Evolutionary conservation across 116 monocot genomes (phyloP), one percentile per base, ranked within the genome.

Genomic region (Dioscorea cayenensis): DNA sequence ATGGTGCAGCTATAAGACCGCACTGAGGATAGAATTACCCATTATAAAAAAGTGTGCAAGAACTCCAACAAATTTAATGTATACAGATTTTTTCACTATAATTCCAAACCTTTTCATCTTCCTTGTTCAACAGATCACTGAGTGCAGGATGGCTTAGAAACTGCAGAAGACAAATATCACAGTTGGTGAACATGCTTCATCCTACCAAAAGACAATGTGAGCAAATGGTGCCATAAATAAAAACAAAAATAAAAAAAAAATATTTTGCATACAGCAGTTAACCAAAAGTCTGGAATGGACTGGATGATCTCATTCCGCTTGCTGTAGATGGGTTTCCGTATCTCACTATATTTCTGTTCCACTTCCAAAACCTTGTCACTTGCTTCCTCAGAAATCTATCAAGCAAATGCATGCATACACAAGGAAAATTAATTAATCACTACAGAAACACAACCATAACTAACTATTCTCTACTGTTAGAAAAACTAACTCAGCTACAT

Each of bases 71-170:
- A 32, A 32, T 0, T 32, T 32, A 32, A 32, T 32, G 32, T 32
- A 32, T 32, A 32, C 32, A 32, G 4, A 32, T 32, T 32, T 3
- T 32, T 32, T 32, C 5, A 10, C 43, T 5, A 12, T 43, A 7
- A 20, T 66, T 12, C 16, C 66, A 49, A 1, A 85, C 85, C 85
- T 82, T 73, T 73, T 85, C 72, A 59, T 85, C 85, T 62, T 85
- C 78, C 36, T 82, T 74, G 48, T 49, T 76, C 29, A 85, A 38
- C 16, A 81, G 82, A 66, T 76, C 82, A 21, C 76, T 61, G 35
- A 85, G 85, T 52, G 67, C 73, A 85, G 82, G 85, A 82, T 85
- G 85, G 66, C 82, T 79, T 49, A 85, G 75, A 65, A 85, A 82
- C 85, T 85, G 68, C 65, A 72, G 8, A 49, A 43, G 6, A 1